Evolutionary conservation across 331 rosid genomes (phyloP).

Genomic region (Phaseolus coccineus): DNA sequence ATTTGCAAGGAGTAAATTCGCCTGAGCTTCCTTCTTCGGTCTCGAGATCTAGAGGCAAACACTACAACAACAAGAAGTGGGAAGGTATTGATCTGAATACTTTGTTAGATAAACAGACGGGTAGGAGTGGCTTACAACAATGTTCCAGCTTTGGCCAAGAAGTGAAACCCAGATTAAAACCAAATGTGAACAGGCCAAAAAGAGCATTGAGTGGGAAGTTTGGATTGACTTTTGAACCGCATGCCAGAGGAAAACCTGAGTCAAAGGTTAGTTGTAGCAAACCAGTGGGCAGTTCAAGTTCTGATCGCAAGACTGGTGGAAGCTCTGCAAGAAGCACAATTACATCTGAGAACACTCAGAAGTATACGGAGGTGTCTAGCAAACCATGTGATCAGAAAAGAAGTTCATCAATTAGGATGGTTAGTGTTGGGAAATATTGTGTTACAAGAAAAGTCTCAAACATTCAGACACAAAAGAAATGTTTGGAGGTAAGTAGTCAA

Average conservation of each 20-base stretch:
- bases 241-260: conserved; percentile 47
- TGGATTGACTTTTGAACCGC: conserved; percentile 44
- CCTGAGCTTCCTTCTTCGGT: conserved; percentile 73
- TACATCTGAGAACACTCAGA: conserved; percentile 56
- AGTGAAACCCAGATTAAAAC: conserved; percentile 52
- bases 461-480: conserved; percentile 43
- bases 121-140: conserved; percentile 43
- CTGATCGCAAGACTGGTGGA: conserved; percentile 47
- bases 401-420: conserved; percentile 52
- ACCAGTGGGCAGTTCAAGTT: conserved; percentile 44
- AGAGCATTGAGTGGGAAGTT: conserved; percentile 48
- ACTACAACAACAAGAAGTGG: conserved; percentile 67
- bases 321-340: conserved; percentile 56
- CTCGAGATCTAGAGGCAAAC: conserved; percentile 80
- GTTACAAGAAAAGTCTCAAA: conserved; percentile 52
- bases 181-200: conserved; percentile 41
- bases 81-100: conserved; percentile 48
- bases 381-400: conserved; percentile 45
- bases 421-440: conserved; percentile 57
- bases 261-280: conserved; percentile 45
- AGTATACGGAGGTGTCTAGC: conserved; percentile 53
- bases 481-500: conserved; percentile 51
- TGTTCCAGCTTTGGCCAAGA: conserved; percentile 45
- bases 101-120: conserved; percentile 54
- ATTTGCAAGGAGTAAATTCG: conserved; percentile 46